phyloP scores from a whole-genome alignment of 176 grass and related monocot species.

The Urochloa ruziziensis region DNA sequence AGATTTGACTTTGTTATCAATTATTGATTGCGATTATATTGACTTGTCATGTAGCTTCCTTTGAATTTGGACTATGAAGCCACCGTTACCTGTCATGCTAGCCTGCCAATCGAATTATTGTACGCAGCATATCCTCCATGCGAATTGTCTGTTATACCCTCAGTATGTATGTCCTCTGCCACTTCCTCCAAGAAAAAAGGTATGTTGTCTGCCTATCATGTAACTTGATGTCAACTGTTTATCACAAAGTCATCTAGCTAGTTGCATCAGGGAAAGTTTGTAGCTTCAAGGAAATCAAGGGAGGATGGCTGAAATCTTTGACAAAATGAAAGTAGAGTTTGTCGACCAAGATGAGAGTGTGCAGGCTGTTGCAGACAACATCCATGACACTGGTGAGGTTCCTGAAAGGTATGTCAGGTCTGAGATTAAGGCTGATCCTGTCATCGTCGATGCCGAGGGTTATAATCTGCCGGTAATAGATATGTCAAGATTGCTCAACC shows the following conservation, averaged over 20 bases:
- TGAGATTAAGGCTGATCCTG: slow-evolving; percentile 15
- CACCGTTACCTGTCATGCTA: not conserved
- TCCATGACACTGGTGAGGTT: not conserved
- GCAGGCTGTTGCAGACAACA: slow-evolving; percentile 38
- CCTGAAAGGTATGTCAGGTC: slow-evolving; percentile 39
- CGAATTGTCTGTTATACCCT: not conserved
- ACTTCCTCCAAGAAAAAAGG: too few species aligned
- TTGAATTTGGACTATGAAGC: not conserved
- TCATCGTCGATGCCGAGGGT: not conserved
- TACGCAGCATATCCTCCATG: not conserved
- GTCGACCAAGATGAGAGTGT: slow-evolving; percentile 36
- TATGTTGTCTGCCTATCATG: not conserved
- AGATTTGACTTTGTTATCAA: not conserved
- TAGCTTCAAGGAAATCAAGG: slow-evolving; percentile 10
- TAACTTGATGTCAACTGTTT: not conserved
- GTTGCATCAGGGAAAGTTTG: not conserved
- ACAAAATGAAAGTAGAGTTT: slow-evolving; percentile 35
- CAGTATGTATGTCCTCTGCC: not conserved
- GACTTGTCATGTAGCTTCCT: not conserved
- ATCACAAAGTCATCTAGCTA: not conserved
- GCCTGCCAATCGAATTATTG: not conserved
- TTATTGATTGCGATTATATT: not conserved
- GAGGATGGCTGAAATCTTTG: slow-evolving; percentile 24
- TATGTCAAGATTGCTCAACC: slow-evolving; percentile 38
- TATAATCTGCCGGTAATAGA: slow-evolving; percentile 30